phyloP scores from a whole-genome alignment of 768 basidiomycete genomes.

The Boletellus ananas region DNA sequence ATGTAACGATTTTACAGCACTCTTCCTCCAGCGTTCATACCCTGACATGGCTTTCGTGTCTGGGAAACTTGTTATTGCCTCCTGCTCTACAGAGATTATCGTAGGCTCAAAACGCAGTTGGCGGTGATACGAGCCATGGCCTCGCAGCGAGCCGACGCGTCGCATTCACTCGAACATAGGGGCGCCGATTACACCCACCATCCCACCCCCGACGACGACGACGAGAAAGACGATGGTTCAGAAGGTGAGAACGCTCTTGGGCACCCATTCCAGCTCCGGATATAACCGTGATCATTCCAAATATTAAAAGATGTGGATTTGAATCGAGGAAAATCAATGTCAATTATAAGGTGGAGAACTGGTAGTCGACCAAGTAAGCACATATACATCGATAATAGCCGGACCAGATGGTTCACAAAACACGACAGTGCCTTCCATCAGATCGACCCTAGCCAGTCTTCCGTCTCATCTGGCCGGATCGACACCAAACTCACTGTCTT shows the following conservation, averaged over 20 bases:
- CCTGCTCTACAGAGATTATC: conserved; percentile 55
- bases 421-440: conserved; percentile 12
- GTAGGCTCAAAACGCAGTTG: conserved; percentile 65
- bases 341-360: background rate
- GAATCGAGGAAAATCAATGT: background rate
- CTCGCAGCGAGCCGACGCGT: conserved; percentile 21
- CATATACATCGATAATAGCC: background rate
- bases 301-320: conserved; percentile 5
- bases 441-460: conserved; percentile 4
- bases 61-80: background rate
- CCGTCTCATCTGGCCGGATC: conserved; percentile 1
- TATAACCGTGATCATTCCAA: background rate
- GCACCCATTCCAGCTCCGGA: background rate
- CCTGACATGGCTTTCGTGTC: background rate
- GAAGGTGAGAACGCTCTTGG: conserved; percentile 7
- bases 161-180: conserved; percentile 8
- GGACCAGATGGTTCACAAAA: background rate
- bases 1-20: conserved; percentile 19
- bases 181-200: background rate
- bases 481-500: background rate
- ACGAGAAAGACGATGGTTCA: conserved; percentile 1
- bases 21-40: background rate
- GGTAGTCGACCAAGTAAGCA: conserved; percentile 12
- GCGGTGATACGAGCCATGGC: conserved; percentile 43
- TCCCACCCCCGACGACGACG: background rate